Evolutionary conservation across 768 basidiomycete species (phyloP), one percentile per base, ranked within the genome.

Genomic region (Coprinopsis sp.): DNA sequence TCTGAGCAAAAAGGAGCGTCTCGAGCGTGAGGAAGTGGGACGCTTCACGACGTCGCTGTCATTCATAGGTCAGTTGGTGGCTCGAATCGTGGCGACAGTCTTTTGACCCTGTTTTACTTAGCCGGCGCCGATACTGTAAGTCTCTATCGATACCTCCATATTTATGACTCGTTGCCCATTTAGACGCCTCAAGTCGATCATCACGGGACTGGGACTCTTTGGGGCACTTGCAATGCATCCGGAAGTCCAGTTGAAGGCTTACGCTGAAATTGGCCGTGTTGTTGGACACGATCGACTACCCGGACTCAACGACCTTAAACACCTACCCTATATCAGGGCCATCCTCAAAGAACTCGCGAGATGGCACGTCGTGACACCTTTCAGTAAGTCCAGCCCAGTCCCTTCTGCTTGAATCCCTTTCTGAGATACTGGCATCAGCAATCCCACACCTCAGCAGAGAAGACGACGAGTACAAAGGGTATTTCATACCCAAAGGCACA

Each of bases 321-420:
- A 54, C 3, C 49, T 64, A 3, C 60, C 62, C 2, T 66, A 62
- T 33, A 19, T 65, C 18, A 49, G 54, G n/a, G 58, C 58, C 10
- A 37, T 63, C 3, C 47, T 56, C 21, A 55, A 57, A 28, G 63
- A 65, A 30, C 50, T 58, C n/a, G 22, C 21, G 4, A 18, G 37
- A 8, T 39, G 60, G 57, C 49, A 58, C 27, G 30, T 37, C 10
- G 47, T 56, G 36, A 33, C 43, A 14, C 56, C 57, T n/a, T 34
- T 47, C 4, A 44, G 53, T 53, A 28, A 37, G 47, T 39, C 8
- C 7, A 6, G 16, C 13, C 21, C 16, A 14, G 16, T 12, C 21
- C 34, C 13, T 8, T 16, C 33, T 40, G 29, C n/a, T 16, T 16
- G 22, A 19, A 11, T 34, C 8, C 33, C 21, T 21, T 7, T 27